Base-by-base conservation (phyloP, 805 yeast genomes). In the Novakomyces olei region DNA sequence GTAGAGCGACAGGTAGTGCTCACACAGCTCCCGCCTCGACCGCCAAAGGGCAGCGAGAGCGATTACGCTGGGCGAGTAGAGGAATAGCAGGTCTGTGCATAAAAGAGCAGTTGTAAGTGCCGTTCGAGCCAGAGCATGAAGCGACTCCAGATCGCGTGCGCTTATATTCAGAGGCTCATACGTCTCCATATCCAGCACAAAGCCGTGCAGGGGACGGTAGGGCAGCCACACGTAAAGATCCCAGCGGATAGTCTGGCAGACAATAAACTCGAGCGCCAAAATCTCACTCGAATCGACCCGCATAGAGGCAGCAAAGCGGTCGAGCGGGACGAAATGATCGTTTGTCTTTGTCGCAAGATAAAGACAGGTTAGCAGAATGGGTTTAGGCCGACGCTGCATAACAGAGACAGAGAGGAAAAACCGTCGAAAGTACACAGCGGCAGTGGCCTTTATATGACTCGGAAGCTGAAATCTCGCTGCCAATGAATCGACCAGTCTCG, bases 261-360 rank as follows among this genome's bases (percentile, higher is more conserved):
- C 63, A 28, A 61, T 58, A 47, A 80, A 88, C 53, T 88, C 99
- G 35, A 79, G 60, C 38, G 72, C 73, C 34, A 85, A 53, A 20
- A 88, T 70, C 12, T 61, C 60, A 1, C 75, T 71, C 24, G 69
- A 66, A 1, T 77, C 66, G 34, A 73, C 72, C 10, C 69, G 69
- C 15, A 85, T 64, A 30, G 74, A 65, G 29, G 66, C 64, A 35
- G 78, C 71, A 48, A 85, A 83, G 7, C 77, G 65, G 27, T 75
- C 74, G 37, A 85, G 76, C 18, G 92, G 68, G 19, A 88, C 74
- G 53, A 83, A 85, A 49, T 69, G 73, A 53, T 88, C 85, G 46
- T 88, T 98, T 12, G 83, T 68, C 52, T 88, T 88, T 27, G 94
- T 83, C 4, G 95, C 93, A 22, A 88, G 57, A 49, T 81, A 88